Conservation (phyloP, 305 asterid species). For the Ajuga reptans region DNA sequence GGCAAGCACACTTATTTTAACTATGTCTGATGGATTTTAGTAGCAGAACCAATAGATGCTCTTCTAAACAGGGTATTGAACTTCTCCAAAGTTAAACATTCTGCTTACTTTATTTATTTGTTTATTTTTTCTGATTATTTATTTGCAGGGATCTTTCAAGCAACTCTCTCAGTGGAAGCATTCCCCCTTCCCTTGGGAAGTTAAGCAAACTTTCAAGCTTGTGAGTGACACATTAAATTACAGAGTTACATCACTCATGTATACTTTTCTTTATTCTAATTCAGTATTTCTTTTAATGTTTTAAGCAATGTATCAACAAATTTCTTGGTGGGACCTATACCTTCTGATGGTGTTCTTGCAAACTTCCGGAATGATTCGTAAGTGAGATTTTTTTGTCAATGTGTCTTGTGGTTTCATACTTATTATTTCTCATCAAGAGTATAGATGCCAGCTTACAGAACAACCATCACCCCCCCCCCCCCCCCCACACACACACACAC, state of each 20-base stretch:
- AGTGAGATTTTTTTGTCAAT: constrained; percentile 28
- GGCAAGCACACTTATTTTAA: background rate
- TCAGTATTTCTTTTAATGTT: constrained; percentile 27
- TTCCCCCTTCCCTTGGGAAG: constrained; percentile 89
- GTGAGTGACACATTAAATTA: constrained; percentile 46
- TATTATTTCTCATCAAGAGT: background rate
- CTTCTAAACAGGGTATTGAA: constrained; percentile 10
- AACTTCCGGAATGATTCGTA: constrained; percentile 70
- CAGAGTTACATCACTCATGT: constrained; percentile 1
- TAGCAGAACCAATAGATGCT: constrained; percentile 8
- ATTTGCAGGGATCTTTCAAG: constrained; percentile 80
- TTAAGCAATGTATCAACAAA: constrained; percentile 87
- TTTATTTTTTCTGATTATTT: background rate
- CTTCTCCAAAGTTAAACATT: constrained; percentile 4
- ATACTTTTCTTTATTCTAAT: constrained; percentile 21
- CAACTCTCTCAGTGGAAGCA: constrained; percentile 89
- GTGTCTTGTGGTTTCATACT: background rate
- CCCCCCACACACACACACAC: too few relatives aligned
- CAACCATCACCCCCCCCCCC: too few relatives aligned
- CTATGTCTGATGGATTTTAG: constrained; percentile 11
- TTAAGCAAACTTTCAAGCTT: constrained; percentile 58
- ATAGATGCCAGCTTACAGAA: too few relatives aligned
- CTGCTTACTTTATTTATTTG: constrained; percentile 17
- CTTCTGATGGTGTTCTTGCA: constrained; percentile 73
- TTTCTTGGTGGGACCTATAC: constrained; percentile 82